phyloP scores from a whole-genome alignment of 352 stramenopile species.

The Phytophthora megakarya region DNA sequence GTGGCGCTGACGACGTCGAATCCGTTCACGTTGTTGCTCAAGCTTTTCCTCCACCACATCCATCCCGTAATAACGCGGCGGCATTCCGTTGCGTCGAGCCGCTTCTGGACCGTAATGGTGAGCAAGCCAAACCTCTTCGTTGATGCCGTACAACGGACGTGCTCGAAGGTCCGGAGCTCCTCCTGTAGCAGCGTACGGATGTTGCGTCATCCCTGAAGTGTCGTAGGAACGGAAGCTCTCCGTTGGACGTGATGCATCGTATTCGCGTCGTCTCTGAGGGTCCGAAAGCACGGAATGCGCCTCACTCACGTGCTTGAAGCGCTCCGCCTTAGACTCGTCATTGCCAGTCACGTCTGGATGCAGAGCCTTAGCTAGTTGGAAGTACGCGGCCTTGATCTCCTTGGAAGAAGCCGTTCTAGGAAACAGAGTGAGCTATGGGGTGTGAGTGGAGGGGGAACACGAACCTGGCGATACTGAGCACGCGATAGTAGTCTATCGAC shows the following conservation, averaged over 20 bases:
- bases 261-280: conserved; percentile 56
- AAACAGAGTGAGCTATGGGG: neutral
- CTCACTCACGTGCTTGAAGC: conserved; percentile 86
- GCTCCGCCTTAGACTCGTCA: conserved; percentile 77
- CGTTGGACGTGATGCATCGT: conserved; percentile 56
- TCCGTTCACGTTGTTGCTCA: conserved; percentile 67
- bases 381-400: conserved; percentile 84
- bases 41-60: conserved; percentile 75
- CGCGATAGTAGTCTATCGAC: conserved; percentile 76
- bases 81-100: conserved; percentile 49
- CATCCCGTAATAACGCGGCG: conserved; percentile 70
- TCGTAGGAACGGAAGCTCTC: conserved; percentile 51
- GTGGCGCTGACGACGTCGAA: conserved; percentile 65
- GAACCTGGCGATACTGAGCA: conserved; percentile 73
- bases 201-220: conserved; percentile 46
- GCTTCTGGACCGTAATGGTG: conserved; percentile 79
- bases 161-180: conserved; percentile 34
- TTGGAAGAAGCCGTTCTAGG: conserved; percentile 60
- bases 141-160: conserved; percentile 67
- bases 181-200: conserved; percentile 59
- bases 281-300: conserved; percentile 82
- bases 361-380: conserved; percentile 81
- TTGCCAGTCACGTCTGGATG: conserved; percentile 89
- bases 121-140: conserved; percentile 85
- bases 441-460: neutral